phyloP scores from a whole-genome alignment of 805 yeast genomes.

The Yarrowia porcina region DNA sequence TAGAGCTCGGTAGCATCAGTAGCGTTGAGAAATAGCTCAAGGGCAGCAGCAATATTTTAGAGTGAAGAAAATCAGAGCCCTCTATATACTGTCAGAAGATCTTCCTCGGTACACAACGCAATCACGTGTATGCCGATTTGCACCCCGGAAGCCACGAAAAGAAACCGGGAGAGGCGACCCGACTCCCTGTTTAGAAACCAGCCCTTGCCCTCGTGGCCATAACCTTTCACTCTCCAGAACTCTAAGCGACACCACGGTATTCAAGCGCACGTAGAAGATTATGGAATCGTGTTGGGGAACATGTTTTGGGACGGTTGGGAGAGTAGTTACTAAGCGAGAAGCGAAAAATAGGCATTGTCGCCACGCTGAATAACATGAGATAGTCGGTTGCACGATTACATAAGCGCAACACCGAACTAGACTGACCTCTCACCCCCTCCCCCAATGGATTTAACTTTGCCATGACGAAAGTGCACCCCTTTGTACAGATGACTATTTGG shows the following conservation, averaged over 20 bases:
- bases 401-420: neutral
- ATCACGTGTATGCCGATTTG: conserved; percentile 3
- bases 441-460: conserved; percentile 7
- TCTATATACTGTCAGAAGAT: no score
- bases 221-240: conserved; percentile 12
- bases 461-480: conserved; percentile 10
- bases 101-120: neutral
- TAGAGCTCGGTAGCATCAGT: neutral
- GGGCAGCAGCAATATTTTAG: no score
- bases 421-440: neutral
- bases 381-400: neutral
- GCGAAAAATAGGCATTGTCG: neutral
- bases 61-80: no score
- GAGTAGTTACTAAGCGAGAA: no score
- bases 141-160: conserved; percentile 11
- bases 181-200: neutral
- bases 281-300: neutral
- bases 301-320: neutral
- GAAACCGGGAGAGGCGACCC: conserved; percentile 5
- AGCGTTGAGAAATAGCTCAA: conserved; percentile 16
- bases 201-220: conserved; percentile 9
- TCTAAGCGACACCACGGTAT: conserved; percentile 3
- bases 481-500: conserved; percentile 13
- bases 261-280: conserved; percentile 22
- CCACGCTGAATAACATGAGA: neutral